Conservation (phyloP, 495 filamentous ascomycete genomes). For the Glonium stellatum region DNA sequence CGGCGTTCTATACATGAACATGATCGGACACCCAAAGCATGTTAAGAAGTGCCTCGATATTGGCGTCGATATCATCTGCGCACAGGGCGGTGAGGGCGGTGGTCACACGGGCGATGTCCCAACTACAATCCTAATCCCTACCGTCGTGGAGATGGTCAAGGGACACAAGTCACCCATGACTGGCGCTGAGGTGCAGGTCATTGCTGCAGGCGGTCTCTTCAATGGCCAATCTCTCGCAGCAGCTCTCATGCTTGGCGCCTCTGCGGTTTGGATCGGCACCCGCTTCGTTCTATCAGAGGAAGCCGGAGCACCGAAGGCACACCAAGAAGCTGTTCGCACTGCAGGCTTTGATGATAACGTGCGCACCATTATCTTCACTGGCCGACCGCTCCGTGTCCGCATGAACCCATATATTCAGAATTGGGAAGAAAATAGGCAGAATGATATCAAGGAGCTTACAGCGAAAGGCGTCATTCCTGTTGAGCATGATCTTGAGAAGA, state of each 20-base stretch:
- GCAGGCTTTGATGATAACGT: slow-evolving; percentile 90
- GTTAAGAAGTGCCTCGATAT: slow-evolving; percentile 85
- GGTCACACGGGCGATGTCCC: slow-evolving; percentile 89
- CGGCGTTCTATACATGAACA: slow-evolving; percentile 98
- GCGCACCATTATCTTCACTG: slow-evolving; percentile 96
- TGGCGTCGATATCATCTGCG: slow-evolving; percentile 86
- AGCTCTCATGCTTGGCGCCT: slow-evolving; percentile 84
- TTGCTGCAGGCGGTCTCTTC: slow-evolving; percentile 91
- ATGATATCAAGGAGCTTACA: slow-evolving; percentile 88
- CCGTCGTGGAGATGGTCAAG: slow-evolving; percentile 75
- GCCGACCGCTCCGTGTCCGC: slow-evolving; percentile 85
- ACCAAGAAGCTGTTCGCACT: slow-evolving; percentile 94
- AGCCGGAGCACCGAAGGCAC: slow-evolving; percentile 84
- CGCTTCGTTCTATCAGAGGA: slow-evolving; percentile 91
- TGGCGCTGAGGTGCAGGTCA: slow-evolving; percentile 75
- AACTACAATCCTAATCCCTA: slow-evolving; percentile 81
- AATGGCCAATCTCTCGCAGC: slow-evolving; percentile 89
- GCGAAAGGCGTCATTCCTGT: slow-evolving; percentile 83
- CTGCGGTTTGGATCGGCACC: slow-evolving; percentile 93
- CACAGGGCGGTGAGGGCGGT: slow-evolving; percentile 86
- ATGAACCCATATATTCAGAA: slow-evolving; percentile 88
- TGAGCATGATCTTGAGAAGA: slow-evolving; percentile 85
- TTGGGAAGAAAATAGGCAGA: slow-evolving; percentile 86
- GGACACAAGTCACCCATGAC: slow-evolving; percentile 81
- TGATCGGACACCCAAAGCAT: slow-evolving; percentile 98